Evolutionary conservation across 768 basidiomycete genomes (phyloP).

Genomic region (Collybia mongolica): DNA sequence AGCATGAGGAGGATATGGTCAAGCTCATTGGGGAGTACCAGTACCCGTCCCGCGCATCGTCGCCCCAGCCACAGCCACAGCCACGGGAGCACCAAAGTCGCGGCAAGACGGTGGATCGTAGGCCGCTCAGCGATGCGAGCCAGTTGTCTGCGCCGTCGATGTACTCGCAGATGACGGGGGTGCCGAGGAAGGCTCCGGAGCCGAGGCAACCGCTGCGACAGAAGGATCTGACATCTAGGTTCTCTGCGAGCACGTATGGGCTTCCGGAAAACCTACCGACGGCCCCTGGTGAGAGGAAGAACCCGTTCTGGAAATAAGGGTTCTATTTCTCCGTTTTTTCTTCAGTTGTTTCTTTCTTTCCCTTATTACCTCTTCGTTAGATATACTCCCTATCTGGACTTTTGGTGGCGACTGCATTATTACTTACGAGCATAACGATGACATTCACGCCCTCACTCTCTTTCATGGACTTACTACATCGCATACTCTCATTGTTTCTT

Average conservation of each 20-base stretch:
- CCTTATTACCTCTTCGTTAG: too few species aligned
- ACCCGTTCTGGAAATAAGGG: conserved; percentile 28
- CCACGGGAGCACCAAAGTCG: conserved; percentile 9
- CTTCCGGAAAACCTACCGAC: conserved; percentile 10
- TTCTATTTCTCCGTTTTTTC: too few species aligned
- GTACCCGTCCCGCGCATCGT: conserved; percentile 15
- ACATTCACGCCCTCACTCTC: too few species aligned
- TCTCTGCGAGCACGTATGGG: conserved; percentile 33
- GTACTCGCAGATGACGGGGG: conserved; percentile 60
- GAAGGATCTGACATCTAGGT: conserved; percentile 15
- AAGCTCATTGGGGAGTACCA: conserved; percentile 21
- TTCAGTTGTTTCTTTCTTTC: too few species aligned
- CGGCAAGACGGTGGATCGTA: conserved; percentile 4
- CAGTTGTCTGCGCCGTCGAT: conserved; percentile 45
- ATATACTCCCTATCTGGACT: too few species aligned
- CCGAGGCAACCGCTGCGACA: conserved; percentile 31
- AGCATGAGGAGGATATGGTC: conserved; percentile 20
- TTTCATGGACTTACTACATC: too few species aligned
- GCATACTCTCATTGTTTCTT: too few species aligned
- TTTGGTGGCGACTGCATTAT: too few species aligned
- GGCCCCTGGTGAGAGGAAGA: conserved; percentile 15
- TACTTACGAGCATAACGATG: too few species aligned
- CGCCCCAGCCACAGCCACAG: conserved; percentile 23
- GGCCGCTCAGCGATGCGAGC: conserved; percentile 21
- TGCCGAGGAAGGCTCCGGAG: conserved; percentile 55